Evolutionary conservation across 2,329 filamentous ascomycete species (phyloP), one percentile per base, ranked within the genome.

Genomic region (Hypoxylon sp.): DNA sequence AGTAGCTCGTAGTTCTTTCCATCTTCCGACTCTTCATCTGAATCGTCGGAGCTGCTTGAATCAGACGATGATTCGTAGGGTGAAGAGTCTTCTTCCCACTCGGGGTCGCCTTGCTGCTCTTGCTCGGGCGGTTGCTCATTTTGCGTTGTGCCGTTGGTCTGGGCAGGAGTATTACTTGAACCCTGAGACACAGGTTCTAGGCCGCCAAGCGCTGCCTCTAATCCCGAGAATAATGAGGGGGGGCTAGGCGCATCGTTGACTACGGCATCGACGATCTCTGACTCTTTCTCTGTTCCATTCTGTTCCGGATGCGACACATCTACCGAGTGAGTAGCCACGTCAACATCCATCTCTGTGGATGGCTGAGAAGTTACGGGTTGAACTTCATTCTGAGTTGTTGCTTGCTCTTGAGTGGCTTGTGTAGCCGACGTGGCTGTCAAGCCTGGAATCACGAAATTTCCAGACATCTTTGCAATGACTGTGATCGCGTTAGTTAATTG

Each of bases 81-180:
- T 0, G 87, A 90, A 1, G 88, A 91, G 64, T 93, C 89, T 5
- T 80, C 75, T 67, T 96, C 90, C 90, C 91, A 97, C 70, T 97
- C 92, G 2, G 88, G 86, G 32, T 88, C 77, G 46, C 55, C 63
- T 38, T 57, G 51, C 5, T 16, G 30, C 16, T 43, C 42, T 40
- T 51, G 36, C 13, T 57, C 57, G n/a, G 57, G 40, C 13, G 60
- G 35, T 11, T 55, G 59, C 20, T 47, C 53, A 51, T 60, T 46
- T 34, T 57, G 43, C 38, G 47, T 44, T 32, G 46, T 27, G 4
- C 15, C 31, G 7, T 51, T 38, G n/a, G 43, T 32, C n/a, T 56
- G 54, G 6, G 43, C 26, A 35, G 49, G 20, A 19, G 50, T 21
- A 5, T 15, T 21, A 29, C 29, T 45, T 11, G 38, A 15, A 5